These are phyloP conservation scores for Gryganskiella cystojenkinii DNA, from an alignment of 192 early-diverging fungal species.

Conservation along the genomic window DNA sequence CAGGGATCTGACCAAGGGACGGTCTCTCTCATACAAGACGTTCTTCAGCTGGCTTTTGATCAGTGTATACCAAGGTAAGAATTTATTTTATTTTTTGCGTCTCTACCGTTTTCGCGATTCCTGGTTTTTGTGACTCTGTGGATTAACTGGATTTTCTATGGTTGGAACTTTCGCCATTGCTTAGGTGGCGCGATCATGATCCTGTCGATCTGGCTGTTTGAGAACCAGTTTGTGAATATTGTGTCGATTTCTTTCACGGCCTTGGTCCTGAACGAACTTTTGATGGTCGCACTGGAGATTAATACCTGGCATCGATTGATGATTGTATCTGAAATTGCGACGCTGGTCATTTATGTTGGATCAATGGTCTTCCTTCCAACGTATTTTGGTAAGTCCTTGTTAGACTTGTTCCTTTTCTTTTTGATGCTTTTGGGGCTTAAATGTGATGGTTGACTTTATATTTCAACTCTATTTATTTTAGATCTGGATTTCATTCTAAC, in stretches of 20 bases:
- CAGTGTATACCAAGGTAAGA: conserved; percentile 94
- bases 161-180: not conserved
- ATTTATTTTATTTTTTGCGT: not conserved
- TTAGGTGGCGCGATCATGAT: conserved; percentile 92
- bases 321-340: conserved; percentile 85
- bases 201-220: conserved; percentile 93
- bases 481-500: conserved; percentile 90
- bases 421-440: not conserved
- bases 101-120: not conserved
- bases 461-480: conserved; percentile 34
- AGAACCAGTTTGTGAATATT: conserved; percentile 94
- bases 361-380: conserved; percentile 92
- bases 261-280: conserved; percentile 91
- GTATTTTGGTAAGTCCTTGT: conserved; percentile 81
- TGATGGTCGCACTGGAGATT: conserved; percentile 97
- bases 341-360: conserved; percentile 83
- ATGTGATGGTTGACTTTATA: conserved; percentile 1
- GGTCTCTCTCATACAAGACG: conserved; percentile 90
- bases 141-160: conserved; percentile 7
- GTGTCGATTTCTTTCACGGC: conserved; percentile 96
- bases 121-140: not conserved
- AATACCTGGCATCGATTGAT: conserved; percentile 94
- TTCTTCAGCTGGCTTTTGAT: conserved; percentile 96
- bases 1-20: conserved; percentile 92
- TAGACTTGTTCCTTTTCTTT: conserved; percentile 5